Evolutionary conservation across 2,329 filamentous ascomycete genomes (phyloP), one percentile per base, ranked within the genome.

Genomic region (Coleophoma eucalyptorum): DNA sequence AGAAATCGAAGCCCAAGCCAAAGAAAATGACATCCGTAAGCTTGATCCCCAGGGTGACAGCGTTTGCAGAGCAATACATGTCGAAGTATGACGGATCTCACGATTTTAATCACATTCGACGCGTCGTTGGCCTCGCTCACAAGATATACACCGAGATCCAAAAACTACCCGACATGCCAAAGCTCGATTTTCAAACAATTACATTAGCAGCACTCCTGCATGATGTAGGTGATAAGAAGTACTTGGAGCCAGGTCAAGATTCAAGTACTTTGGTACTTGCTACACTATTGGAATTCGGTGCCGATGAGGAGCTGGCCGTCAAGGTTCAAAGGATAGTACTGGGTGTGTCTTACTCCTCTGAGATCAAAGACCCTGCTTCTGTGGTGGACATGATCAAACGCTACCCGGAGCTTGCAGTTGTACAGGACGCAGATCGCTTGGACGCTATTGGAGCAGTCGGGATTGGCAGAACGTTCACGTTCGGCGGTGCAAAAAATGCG

Each of bases 361-460:
- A 97, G 69, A 74, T 81, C 49, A 81, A 80, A 61, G 77, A 91
- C 62, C 85, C 86, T 1, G 70, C 69, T 5, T 69, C 71, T 12
- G 83, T 90, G 8, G 69, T 69, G 21, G 68, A 70, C 2, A 73
- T 92, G 31, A 74, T 96, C 15, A 66, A 67, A 8, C 66, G 71
- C 33, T 76, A 89, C 66, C 90, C 89, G 1, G 90, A 95, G 68
- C 73, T 95, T 32, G 91, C 83, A 0, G 81, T 96, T 46, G 91
- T 97, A 37, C 93, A 97, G 71, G 93, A 97, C 68, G 92, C 93
- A 3, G 93, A 97, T 72, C 79, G 93, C 10, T 74, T 97, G n/a
- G 93, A 97, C 71, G 90, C 93, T 4, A 86, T 97, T 51, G 93
- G 93, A 1, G 90, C 89, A 0, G 81, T 97, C 31, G 93, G 93